phyloP scores from a whole-genome alignment of 371 early-diverging fungal genomes.

The Mucor indicus region DNA sequence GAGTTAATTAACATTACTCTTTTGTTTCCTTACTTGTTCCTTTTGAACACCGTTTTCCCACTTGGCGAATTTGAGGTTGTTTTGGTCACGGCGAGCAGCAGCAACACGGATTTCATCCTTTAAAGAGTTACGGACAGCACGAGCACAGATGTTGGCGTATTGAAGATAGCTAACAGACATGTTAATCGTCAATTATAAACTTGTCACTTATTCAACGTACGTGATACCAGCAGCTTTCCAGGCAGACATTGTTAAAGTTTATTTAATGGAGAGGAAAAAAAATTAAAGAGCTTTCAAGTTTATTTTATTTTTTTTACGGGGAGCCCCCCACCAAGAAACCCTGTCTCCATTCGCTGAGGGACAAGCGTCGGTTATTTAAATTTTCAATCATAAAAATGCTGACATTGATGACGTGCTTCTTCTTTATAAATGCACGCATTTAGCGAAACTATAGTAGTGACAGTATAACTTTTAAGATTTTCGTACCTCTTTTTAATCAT shows the following conservation, averaged over 20 bases:
- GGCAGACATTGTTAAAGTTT: conserved; percentile 47
- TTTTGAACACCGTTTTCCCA: conserved; percentile 82
- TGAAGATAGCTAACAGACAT: conserved; percentile 63
- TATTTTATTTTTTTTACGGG: conserved; percentile 8
- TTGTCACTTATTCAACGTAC: conserved; percentile 25
- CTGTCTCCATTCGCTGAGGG: too few relatives aligned
- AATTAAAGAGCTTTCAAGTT: conserved; percentile 2
- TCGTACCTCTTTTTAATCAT: too few relatives aligned
- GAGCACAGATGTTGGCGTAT: conserved; percentile 83
- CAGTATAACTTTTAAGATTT: too few relatives aligned
- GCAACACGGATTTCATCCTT: conserved; percentile 71
- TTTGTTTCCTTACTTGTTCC: conserved; percentile 48
- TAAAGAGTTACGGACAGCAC: conserved; percentile 80
- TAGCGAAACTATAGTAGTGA: too few relatives aligned
- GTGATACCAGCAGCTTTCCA: conserved; percentile 65
- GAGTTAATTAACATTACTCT: not conserved
- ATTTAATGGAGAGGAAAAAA: conserved; percentile 7
- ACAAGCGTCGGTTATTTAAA: too few relatives aligned
- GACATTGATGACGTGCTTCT: too few relatives aligned
- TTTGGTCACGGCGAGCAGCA: conserved; percentile 75
- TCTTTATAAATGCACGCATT: too few relatives aligned
- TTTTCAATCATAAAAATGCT: too few relatives aligned
- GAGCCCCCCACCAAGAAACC: not conserved
- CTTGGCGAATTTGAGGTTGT: conserved; percentile 72
- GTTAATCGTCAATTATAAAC: not conserved